A percentile compares a stretch with the other conserved stretches of the same genome.
These are phyloP conservation scores for Hemisphaericaspora xylanilytica DNA, from an alignment of 1,139 yeast species.

Conservation along the genomic window DNA sequence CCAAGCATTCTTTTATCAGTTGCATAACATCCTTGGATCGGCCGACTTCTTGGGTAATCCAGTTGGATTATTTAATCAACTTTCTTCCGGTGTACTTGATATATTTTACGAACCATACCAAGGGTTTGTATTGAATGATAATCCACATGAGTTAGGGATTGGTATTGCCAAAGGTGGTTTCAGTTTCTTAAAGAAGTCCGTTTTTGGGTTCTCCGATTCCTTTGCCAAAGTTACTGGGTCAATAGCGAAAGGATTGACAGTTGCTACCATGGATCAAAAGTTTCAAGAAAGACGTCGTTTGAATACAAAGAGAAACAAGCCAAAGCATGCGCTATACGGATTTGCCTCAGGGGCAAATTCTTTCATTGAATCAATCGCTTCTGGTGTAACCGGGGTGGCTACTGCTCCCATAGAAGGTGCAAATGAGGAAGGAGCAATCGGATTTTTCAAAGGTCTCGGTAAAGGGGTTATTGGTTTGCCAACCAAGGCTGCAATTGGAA, in stretches of 20 bases:
- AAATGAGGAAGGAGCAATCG: slow-evolving; percentile 76
- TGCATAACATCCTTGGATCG: slow-evolving; percentile 90
- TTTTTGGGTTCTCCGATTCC: slow-evolving; percentile 92
- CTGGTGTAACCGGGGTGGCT: slow-evolving; percentile 90
- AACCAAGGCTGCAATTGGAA: slow-evolving; percentile 93
- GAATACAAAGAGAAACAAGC: slow-evolving; percentile 71
- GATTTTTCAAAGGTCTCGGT: slow-evolving; percentile 91
- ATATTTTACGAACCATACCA: slow-evolving; percentile 97
- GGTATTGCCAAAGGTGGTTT: slow-evolving; percentile 95
- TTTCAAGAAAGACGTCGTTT: slow-evolving; percentile 82
- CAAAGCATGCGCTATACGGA: slow-evolving; percentile 87
- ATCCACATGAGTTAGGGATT: slow-evolving; percentile 94
- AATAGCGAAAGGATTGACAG: slow-evolving; percentile 88
- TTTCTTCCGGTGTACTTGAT: slow-evolving; percentile 94
- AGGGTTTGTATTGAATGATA: slow-evolving; percentile 88
- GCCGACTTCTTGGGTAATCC: slow-evolving; percentile 98
- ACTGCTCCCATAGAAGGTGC: slow-evolving; percentile 91
- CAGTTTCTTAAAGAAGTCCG: slow-evolving; percentile 90
- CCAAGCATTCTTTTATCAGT: slow-evolving; percentile 87
- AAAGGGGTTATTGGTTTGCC: slow-evolving; percentile 94
- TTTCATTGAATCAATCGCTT: slow-evolving; percentile 78
- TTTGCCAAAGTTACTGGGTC: slow-evolving; percentile 92
- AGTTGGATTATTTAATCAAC: slow-evolving; percentile 88
- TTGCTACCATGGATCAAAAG: slow-evolving; percentile 80
- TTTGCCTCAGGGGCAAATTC: slow-evolving; percentile 87